A percentile compares a stretch with the other conserved stretches of the same genome.
Evolutionary conservation across 495 filamentous ascomycete species (phyloP).

Genomic region (Filosporella fistucella): DNA sequence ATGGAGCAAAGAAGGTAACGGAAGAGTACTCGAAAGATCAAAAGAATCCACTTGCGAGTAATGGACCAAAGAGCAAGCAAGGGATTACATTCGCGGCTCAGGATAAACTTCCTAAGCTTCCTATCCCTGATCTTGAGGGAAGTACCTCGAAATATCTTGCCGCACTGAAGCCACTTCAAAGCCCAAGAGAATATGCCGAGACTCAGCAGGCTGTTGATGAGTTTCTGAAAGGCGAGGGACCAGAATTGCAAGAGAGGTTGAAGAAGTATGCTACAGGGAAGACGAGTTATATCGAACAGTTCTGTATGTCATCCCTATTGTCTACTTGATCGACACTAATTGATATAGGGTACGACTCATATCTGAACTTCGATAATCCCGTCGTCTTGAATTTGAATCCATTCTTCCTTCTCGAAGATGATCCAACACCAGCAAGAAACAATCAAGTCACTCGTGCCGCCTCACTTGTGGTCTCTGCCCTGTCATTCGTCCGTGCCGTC

Average conservation of each 20-base stretch:
- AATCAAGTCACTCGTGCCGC: slow-evolving; percentile 95
- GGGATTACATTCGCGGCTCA: slow-evolving; percentile 87
- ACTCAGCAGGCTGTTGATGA: slow-evolving; percentile 77
- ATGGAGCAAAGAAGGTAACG: slow-evolving; percentile 32
- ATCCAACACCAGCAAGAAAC: slow-evolving; percentile 91
- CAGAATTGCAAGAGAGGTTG: slow-evolving; percentile 78
- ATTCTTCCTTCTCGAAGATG: slow-evolving; percentile 96
- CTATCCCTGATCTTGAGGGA: slow-evolving; percentile 85
- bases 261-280: slow-evolving; percentile 91
- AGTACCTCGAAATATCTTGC: slow-evolving; percentile 78
- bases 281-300: slow-evolving; percentile 97
- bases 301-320: slow-evolving; percentile 63
- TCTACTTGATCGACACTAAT: slow-evolving; percentile 6
- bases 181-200: slow-evolving; percentile 74
- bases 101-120: slow-evolving; percentile 84
- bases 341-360: slow-evolving; percentile 90
- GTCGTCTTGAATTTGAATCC: slow-evolving; percentile 97
- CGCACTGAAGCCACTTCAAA: slow-evolving; percentile 79
- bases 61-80: slow-evolving; percentile 39
- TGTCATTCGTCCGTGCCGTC: slow-evolving; percentile 91
- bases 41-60: slow-evolving; percentile 38
- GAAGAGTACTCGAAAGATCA: slow-evolving; percentile 37
- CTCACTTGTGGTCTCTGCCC: slow-evolving; percentile 82
- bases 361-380: slow-evolving; percentile 95
- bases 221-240: slow-evolving; percentile 81